phyloP scores from a whole-genome alignment of 208 protist species.

The Trichomonas tenax region DNA sequence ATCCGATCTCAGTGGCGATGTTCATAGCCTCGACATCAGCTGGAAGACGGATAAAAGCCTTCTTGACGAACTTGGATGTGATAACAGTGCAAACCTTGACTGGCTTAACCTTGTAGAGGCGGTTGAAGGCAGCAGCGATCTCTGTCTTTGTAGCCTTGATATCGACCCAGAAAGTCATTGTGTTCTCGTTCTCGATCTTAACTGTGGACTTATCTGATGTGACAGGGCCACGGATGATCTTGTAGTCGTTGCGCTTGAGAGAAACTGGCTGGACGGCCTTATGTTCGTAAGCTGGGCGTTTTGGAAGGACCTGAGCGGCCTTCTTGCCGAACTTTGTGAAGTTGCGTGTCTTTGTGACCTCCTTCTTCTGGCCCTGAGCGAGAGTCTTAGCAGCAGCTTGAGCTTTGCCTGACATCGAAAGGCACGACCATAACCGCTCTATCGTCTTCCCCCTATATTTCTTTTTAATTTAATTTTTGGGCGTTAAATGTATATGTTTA shows the following conservation, averaged over 20 bases:
- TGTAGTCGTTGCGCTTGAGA: neutral
- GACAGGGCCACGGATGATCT: neutral
- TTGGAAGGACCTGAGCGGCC: neutral
- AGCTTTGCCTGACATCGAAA: conserved; percentile 6
- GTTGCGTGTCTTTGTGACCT: neutral
- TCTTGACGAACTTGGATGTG: neutral
- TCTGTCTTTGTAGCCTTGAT: neutral
- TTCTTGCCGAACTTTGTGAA: neutral
- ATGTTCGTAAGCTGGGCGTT: neutral
- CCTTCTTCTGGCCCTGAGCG: neutral
- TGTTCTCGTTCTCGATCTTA: conserved; percentile 11
- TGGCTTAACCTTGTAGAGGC: neutral
- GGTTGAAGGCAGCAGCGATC: neutral
- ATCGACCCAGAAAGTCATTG: neutral
- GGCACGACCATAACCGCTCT: neutral
- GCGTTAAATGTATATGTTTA: too few species aligned
- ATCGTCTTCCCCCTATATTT: neutral
- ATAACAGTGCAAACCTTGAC: neutral
- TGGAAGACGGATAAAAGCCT: conserved; percentile 12
- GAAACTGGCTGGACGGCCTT: neutral
- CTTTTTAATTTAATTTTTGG: too few species aligned
- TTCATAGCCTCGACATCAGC: conserved; percentile 1
- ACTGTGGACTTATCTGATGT: neutral
- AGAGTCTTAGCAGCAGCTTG: neutral
- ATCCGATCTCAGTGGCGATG: conserved; percentile 17